These are phyloP conservation scores for Termitomyces sp. DNA, from an alignment of 768 basidiomycete species.

Conservation along the genomic window DNA sequence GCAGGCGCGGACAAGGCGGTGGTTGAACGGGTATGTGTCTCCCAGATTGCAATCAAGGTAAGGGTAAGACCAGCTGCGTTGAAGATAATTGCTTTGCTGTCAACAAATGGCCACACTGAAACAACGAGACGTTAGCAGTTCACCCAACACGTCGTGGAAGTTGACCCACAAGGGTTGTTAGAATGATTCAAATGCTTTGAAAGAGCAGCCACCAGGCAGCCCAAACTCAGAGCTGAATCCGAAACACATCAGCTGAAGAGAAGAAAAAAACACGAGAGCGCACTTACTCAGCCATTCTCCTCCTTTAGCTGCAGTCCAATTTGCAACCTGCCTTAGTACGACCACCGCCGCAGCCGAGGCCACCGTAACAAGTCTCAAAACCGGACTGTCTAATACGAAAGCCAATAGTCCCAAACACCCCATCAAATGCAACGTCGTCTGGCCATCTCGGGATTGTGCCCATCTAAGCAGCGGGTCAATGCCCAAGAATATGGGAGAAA, in stretches of 20 bases:
- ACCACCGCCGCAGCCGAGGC: slow-evolving; percentile 45
- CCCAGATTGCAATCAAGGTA: slow-evolving; percentile 51
- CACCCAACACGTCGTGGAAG: not conserved
- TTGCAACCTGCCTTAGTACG: slow-evolving; percentile 43
- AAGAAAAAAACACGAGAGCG: slow-evolving; percentile 31
- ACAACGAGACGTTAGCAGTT: slow-evolving; percentile 1
- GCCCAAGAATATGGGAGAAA: slow-evolving; percentile 63
- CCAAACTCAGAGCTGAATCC: slow-evolving; percentile 53
- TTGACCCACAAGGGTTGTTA: slow-evolving; percentile 65
- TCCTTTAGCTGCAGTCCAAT: slow-evolving; percentile 39
- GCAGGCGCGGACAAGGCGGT: slow-evolving; percentile 9
- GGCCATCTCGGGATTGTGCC: slow-evolving; percentile 42
- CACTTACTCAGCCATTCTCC: slow-evolving; percentile 37
- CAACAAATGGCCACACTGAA: slow-evolving; percentile 74
- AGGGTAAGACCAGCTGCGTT: slow-evolving; percentile 62
- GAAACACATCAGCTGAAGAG: not conserved
- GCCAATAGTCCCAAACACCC: slow-evolving; percentile 49
- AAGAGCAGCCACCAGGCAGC: slow-evolving; percentile 59
- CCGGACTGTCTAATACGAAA: slow-evolving; percentile 44
- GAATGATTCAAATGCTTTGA: slow-evolving; percentile 75
- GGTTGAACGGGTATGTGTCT: slow-evolving; percentile 40
- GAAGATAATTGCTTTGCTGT: slow-evolving; percentile 58
- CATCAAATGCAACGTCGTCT: slow-evolving; percentile 39
- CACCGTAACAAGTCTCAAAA: slow-evolving; percentile 52
- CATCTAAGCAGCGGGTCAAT: slow-evolving; percentile 37